Evolutionary conservation across 2,329 filamentous ascomycete genomes (phyloP).

Genomic region (Parafenestella ontariensis): DNA sequence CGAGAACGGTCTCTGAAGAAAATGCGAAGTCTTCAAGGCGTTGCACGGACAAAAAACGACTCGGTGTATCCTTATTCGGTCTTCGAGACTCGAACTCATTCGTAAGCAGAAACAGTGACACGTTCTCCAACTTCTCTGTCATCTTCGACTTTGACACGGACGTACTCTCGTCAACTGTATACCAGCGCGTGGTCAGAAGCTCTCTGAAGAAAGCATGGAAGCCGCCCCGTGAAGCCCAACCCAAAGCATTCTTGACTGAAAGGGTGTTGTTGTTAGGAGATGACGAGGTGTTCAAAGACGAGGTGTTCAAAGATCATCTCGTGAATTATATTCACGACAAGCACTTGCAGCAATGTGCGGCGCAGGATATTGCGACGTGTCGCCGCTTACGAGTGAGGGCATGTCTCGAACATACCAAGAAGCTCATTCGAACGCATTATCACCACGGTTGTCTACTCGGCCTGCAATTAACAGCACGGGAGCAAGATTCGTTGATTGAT

Average conservation of each 20-base stretch:
- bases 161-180: conserved; percentile 12
- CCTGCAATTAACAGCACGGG: no score
- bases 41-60: conserved; percentile 7
- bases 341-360: neutral
- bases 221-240: neutral
- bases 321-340: neutral
- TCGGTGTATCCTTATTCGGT: conserved; percentile 13
- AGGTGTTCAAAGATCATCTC: no score
- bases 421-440: neutral
- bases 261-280: neutral
- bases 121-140: conserved; percentile 15
- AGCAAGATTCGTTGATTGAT: neutral
- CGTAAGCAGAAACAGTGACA: conserved; percentile 9
- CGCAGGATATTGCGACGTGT: neutral
- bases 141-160: conserved; percentile 18
- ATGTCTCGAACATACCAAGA: neutral
- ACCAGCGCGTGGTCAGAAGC: conserved; percentile 6
- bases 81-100: conserved; percentile 13
- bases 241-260: neutral
- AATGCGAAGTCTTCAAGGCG: conserved; percentile 2
- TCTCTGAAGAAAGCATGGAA: conserved; percentile 4
- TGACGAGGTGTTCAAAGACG: neutral
- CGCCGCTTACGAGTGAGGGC: neutral
- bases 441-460: neutral
- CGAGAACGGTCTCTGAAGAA: conserved; percentile 12